A percentile compares a stretch with the other conserved stretches of the same genome.
phyloP scores from a whole-genome alignment of 805 yeast genomes.

The Clavispora phyllophila region DNA sequence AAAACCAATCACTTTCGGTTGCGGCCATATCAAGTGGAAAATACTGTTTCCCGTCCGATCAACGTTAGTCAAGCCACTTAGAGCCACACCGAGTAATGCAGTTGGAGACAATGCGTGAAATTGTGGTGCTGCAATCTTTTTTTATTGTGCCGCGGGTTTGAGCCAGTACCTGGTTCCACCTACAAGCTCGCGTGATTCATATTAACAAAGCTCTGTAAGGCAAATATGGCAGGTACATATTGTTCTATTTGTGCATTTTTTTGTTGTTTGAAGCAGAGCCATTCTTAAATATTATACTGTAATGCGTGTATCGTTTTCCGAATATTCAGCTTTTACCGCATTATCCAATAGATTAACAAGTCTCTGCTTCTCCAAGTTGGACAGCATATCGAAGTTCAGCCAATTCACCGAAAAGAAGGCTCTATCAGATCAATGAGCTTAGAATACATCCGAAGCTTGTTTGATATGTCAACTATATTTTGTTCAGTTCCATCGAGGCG shows the following conservation, averaged over 20 bases:
- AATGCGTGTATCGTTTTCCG: no score
- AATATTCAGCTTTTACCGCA: no score
- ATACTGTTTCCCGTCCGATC: conserved; percentile 52
- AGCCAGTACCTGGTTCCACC: no score
- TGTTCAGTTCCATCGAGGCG: conserved; percentile 11
- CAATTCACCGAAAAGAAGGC: conserved; percentile 7
- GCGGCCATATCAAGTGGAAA: neutral
- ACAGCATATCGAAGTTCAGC: neutral
- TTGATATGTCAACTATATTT: conserved; percentile 10
- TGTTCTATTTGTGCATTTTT: no score
- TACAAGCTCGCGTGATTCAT: no score
- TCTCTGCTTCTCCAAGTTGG: no score
- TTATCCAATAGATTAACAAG: no score
- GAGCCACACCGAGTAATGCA: conserved; percentile 54
- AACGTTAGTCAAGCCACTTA: conserved; percentile 54
- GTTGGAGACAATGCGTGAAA: conserved; percentile 58
- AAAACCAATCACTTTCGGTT: conserved; percentile 35
- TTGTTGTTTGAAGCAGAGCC: no score
- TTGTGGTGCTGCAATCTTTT: conserved; percentile 49
- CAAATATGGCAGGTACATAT: no score
- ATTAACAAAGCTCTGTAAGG: no score
- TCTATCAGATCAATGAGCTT: conserved; percentile 9
- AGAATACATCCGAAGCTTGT: conserved; percentile 9
- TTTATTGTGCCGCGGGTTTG: no score
- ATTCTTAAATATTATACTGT: no score